Percentiles rank a stretch among this genome's conserved stretches.
Evolutionary conservation across 2,329 filamentous ascomycete species (phyloP).

Genomic region (Xylaria sp.): DNA sequence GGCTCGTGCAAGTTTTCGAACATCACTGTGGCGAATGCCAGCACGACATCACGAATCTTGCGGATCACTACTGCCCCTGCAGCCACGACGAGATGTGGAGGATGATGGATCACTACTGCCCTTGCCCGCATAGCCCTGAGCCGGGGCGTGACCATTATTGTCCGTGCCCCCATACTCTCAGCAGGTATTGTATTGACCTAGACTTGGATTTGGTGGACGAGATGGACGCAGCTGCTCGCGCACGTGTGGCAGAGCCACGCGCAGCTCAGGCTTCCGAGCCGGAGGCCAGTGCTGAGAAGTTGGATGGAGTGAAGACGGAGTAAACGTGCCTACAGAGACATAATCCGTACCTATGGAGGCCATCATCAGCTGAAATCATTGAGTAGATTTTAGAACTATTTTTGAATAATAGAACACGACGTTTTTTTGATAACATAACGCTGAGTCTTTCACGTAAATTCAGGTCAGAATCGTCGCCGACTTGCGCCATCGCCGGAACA

Average conservation of each 20-base stretch:
- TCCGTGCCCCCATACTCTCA: conserved; percentile 6
- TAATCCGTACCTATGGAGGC: too few relatives aligned
- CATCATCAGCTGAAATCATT: too few relatives aligned
- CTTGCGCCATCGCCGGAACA: too few relatives aligned
- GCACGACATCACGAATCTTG: not conserved
- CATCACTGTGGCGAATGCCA: conserved; percentile 13
- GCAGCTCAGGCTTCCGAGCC: too few relatives aligned
- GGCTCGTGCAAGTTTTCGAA: not conserved
- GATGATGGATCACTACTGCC: not conserved
- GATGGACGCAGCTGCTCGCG: conserved; percentile 3
- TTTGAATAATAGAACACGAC: not conserved
- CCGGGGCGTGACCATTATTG: conserved; percentile 11
- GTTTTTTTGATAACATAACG: not conserved
- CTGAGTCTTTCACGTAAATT: not conserved
- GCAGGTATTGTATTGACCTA: not conserved
- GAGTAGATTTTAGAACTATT: not conserved
- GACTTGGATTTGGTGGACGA: conserved; percentile 1
- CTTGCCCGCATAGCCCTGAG: conserved; percentile 1
- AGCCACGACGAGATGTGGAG: conserved; percentile 4
- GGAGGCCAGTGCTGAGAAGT: not conserved
- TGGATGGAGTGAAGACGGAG: not conserved
- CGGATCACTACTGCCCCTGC: conserved; percentile 15
- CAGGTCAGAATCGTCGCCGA: too few relatives aligned
- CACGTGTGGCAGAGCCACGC: not conserved
- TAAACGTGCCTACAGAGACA: not conserved